Percentiles rank a stretch among this genome's conserved stretches.
These are phyloP conservation scores for Alternaria ethzedia DNA, from an alignment of 2,329 filamentous ascomycete species.

Conservation along the genomic window DNA sequence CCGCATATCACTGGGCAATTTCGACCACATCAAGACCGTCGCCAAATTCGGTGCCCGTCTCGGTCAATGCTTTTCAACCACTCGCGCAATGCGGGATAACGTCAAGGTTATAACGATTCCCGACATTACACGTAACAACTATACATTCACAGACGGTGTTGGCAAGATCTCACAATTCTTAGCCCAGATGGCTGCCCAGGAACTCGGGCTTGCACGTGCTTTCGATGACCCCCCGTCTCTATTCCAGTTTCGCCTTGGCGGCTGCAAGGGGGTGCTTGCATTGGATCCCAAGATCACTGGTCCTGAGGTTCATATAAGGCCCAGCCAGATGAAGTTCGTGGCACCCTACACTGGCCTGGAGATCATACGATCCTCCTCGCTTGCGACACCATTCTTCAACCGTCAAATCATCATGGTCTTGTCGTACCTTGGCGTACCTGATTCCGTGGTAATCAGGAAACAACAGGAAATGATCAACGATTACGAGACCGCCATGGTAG, in stretches of 20 bases:
- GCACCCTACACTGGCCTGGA: slow-evolving; percentile 76
- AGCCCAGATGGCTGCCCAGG: slow-evolving; percentile 73
- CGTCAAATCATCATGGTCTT: slow-evolving; percentile 89
- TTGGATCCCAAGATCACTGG: slow-evolving; percentile 72
- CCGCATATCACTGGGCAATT: slow-evolving; percentile 84
- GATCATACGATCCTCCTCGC: slow-evolving; percentile 81
- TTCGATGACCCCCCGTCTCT: slow-evolving; percentile 71
- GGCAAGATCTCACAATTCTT: slow-evolving; percentile 87
- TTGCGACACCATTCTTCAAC: slow-evolving; percentile 81
- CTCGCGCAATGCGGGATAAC: slow-evolving; percentile 72
- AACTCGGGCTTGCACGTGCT: slow-evolving; percentile 67
- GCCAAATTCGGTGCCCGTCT: slow-evolving; percentile 89
- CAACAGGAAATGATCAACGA: slow-evolving; percentile 70
- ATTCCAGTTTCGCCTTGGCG: slow-evolving; percentile 90
- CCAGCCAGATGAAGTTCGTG: slow-evolving; percentile 87
- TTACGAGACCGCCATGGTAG: slow-evolving; percentile 73
- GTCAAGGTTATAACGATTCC: slow-evolving; percentile 65
- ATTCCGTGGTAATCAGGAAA: slow-evolving; percentile 70
- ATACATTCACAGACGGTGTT: slow-evolving; percentile 88
- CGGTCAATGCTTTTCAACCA: slow-evolving; percentile 96
- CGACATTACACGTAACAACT: slow-evolving; percentile 73
- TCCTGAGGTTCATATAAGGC: slow-evolving; percentile 76
- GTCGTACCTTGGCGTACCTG: slow-evolving; percentile 74
- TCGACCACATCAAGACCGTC: slow-evolving; percentile 79
- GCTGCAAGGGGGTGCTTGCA: slow-evolving; percentile 87